Percentiles rank a stretch among this genome's conserved stretches.
These are phyloP conservation scores for Casuarina glauca DNA, from an alignment of 306 rosid species.

Conservation along the genomic window DNA sequence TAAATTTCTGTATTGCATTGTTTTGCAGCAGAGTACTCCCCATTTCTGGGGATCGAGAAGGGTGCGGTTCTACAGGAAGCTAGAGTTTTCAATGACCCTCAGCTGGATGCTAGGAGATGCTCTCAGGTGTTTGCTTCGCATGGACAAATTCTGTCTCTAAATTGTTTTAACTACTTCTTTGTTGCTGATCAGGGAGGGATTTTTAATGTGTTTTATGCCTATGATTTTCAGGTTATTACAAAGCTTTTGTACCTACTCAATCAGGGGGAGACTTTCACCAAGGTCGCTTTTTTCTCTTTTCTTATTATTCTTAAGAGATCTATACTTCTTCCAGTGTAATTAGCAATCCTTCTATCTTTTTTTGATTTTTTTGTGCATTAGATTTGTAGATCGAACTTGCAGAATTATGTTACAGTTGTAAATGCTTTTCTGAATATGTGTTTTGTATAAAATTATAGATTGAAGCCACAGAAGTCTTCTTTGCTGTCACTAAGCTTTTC, in stretches of 20 bases:
- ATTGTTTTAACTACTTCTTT: slow-evolving; percentile 9
- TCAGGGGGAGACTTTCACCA: slow-evolving; percentile 93
- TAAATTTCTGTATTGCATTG: slow-evolving; percentile 24
- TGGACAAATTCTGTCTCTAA: neutral
- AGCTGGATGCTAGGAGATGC: slow-evolving; percentile 92
- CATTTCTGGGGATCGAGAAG: slow-evolving; percentile 93
- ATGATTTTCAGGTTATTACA: slow-evolving; percentile 73
- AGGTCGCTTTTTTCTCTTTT: slow-evolving; percentile 44
- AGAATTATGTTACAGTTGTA: slow-evolving; percentile 14
- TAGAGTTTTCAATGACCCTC: slow-evolving; percentile 97
- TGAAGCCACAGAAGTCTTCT: slow-evolving; percentile 99
- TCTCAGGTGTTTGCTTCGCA: slow-evolving; percentile 68
- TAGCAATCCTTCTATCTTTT: neutral
- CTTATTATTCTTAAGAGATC: slow-evolving; percentile 16
- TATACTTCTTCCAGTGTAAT: slow-evolving; percentile 5
- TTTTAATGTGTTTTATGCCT: slow-evolving; percentile 25
- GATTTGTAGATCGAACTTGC: neutral
- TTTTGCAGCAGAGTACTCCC: slow-evolving; percentile 78
- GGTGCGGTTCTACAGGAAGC: slow-evolving; percentile 99
- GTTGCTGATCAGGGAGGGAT: slow-evolving; percentile 20
- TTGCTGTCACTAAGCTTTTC: slow-evolving; percentile 93
- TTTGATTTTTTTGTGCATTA: neutral
- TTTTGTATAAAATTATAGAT: slow-evolving; percentile 44
- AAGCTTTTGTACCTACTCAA: slow-evolving; percentile 89
- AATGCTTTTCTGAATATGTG: slow-evolving; percentile 18